These are phyloP conservation scores for Cetradonia linearis DNA, from an alignment of 495 filamentous ascomycete genomes.

Conservation along the genomic window DNA sequence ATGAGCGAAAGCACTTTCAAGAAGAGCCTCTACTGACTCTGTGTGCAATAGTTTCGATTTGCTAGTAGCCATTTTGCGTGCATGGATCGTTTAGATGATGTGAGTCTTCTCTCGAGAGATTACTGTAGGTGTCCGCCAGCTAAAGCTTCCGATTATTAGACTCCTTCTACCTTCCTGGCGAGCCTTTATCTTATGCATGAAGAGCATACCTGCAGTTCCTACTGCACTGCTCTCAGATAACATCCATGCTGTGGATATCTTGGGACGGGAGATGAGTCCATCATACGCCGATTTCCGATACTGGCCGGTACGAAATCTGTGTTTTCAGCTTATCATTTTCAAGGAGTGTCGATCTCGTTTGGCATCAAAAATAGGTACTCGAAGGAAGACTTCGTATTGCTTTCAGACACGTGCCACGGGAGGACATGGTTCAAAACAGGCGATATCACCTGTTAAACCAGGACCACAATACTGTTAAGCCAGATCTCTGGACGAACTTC, in stretches of 20 bases:
- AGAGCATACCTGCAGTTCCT: neutral
- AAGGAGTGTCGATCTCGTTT: neutral
- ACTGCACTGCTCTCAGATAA: neutral
- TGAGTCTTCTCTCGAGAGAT: neutral
- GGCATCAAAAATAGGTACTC: neutral
- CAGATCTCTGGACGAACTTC: neutral
- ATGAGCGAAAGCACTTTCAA: neutral
- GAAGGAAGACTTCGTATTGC: neutral
- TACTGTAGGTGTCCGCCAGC: neutral
- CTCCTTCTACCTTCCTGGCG: neutral
- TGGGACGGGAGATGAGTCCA: neutral
- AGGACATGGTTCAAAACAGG: neutral
- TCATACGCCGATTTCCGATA: constrained; percentile 2
- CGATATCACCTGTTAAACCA: neutral
- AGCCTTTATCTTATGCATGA: neutral
- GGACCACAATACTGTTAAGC: neutral
- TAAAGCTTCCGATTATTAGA: neutral
- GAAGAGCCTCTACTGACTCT: neutral
- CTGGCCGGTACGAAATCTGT: neutral
- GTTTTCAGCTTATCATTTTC: neutral
- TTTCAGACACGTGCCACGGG: neutral
- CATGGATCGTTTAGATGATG: neutral
- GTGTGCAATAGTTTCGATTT: neutral
- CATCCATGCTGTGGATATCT: neutral
- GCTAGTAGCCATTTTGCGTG: neutral